These are phyloP conservation scores for Phytophthora fragariae DNA, from an alignment of 352 stramenopile genomes.

Conservation along the genomic window DNA sequence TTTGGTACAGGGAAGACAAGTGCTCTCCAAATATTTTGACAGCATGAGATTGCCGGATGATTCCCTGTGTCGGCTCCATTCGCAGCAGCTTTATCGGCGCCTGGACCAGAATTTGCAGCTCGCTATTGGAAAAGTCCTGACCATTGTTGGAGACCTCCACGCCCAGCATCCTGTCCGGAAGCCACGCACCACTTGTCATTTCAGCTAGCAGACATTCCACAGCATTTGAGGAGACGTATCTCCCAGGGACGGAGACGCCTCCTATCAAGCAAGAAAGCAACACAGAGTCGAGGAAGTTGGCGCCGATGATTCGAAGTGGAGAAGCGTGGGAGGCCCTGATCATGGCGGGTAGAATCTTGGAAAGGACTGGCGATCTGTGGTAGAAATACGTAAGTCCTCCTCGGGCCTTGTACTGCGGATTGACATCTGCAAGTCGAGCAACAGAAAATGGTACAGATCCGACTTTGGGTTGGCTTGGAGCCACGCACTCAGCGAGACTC, in stretches of 20 bases:
- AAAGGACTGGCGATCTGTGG: slow-evolving; percentile 28
- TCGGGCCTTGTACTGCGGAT: background rate
- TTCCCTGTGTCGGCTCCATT: slow-evolving; percentile 33
- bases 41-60: slow-evolving; percentile 19
- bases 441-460: slow-evolving; percentile 31
- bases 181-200: slow-evolving; percentile 5
- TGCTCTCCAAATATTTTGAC: slow-evolving; percentile 39
- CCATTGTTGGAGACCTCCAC: slow-evolving; percentile 94
- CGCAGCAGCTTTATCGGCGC: slow-evolving; percentile 24
- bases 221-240: slow-evolving; percentile 39
- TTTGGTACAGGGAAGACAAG: slow-evolving; percentile 36
- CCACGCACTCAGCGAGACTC: slow-evolving; percentile 34
- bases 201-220: slow-evolving; percentile 44
- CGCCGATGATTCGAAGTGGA: slow-evolving; percentile 24
- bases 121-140: slow-evolving; percentile 91
- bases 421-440: slow-evolving; percentile 17
- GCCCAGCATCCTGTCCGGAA: slow-evolving; percentile 13
- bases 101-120: slow-evolving; percentile 70
- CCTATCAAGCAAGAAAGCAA: slow-evolving; percentile 51
- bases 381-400: slow-evolving; percentile 24
- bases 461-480: slow-evolving; percentile 20
- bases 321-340: slow-evolving; percentile 21
- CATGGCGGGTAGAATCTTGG: slow-evolving; percentile 25
- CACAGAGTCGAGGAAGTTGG: slow-evolving; percentile 52
- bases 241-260: slow-evolving; percentile 13